Base-by-base conservation (phyloP, 495 filamentous ascomycete genomes). In the Hypoxylon lenormandii region DNA sequence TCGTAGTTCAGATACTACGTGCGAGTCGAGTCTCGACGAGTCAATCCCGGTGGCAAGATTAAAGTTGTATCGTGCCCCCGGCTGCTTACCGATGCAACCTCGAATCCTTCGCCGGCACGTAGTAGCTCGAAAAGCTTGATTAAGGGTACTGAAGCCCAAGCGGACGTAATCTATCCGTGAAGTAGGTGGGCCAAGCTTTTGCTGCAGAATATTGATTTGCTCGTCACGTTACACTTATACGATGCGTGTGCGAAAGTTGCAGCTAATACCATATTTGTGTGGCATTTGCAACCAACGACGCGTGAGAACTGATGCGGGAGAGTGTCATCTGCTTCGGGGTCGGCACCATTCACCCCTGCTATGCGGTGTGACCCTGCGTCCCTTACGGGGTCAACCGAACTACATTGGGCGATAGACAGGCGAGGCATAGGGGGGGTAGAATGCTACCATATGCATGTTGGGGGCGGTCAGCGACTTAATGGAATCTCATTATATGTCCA, bases 71-170 rank as follows among this genome's bases (percentile, higher is more conserved):
- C 38, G 13, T 6, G 0, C 12, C 38, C 36, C 38, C 12, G 12
- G 38, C 38, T 16, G 38, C 38, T 42, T 42, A 42, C 38, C 38
- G 38, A 42, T 42, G 38, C 15, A 42, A 42, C 38, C 38, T 42
- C 38, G 38, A 42, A 42, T 42, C 38, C 38, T 42, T 42, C 38
- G 15, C 15, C 38, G 38, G 38, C 38, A 42, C 38, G 13, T 42
- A 33, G 4, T 42, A 42, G 12, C 15, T 42, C 13, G 30, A 42
- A 42, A 42, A 42, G 38, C 38, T 42, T 42, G 15, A 42, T 42
- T 42, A 16, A 42, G 38, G 2, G n/a, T 38, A 38, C 13, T 38
- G 36, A 38, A 38, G 36, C 11, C 36, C 36, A 8, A 8, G 2
- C 36, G 13, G 36, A 8, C 36, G 36, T 38, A 38, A n/a, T 38